Evolutionary conservation across 257 asterid genomes (phyloP), one percentile per base, ranked within the genome.

Genomic region (Primulina huaijiensis): DNA sequence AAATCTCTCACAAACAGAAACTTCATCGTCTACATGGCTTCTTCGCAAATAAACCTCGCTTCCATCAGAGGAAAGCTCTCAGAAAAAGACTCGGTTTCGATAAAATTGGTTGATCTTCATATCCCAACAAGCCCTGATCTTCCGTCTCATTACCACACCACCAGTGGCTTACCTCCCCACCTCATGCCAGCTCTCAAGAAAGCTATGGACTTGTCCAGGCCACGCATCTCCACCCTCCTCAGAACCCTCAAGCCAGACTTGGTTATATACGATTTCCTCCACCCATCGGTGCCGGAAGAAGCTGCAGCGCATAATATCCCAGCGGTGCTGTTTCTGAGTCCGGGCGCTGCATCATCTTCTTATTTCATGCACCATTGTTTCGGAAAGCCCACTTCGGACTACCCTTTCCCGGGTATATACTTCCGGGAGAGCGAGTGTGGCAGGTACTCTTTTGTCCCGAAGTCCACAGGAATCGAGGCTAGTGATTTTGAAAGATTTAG

Each of bases 161-260:
- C 97, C 72, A 83, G 81, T 65, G 91, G 84, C 79, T 88, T 90
- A 29, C 95, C 93, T 17, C 89, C 81, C 72, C 78, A 73, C 73
- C 89, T 83, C 74, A 79, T 82, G 79, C 64, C 56, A 10, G 40
- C 70, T 19, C 85, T 86, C 67, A 83, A 81, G 75, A 25, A 55
- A 1, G 83, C 89, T 63, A 20, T 88, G 50, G 84, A 85, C 12
- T 38, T n/a, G 67, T 82, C 83, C 59, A 77, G 80, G 8, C 83
- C 82, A 20, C 62, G 65, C 19, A 82, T 85, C 82, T 72, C 82
- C 30, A 62, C 65, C 64, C 56, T 85, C 25, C 83, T 90, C 53
- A 12, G 3, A 9, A 79, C 85, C 70, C 81, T 83, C n/a, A 80
- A 78, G 19, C 94, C 90, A 5, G 90, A 90, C 61, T 16, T 90